Percentiles rank a stretch among this genome's conserved stretches.
Evolutionary conservation across 1,284 basidiomycete genomes (phyloP).

Genomic region (Leccinum holopus): DNA sequence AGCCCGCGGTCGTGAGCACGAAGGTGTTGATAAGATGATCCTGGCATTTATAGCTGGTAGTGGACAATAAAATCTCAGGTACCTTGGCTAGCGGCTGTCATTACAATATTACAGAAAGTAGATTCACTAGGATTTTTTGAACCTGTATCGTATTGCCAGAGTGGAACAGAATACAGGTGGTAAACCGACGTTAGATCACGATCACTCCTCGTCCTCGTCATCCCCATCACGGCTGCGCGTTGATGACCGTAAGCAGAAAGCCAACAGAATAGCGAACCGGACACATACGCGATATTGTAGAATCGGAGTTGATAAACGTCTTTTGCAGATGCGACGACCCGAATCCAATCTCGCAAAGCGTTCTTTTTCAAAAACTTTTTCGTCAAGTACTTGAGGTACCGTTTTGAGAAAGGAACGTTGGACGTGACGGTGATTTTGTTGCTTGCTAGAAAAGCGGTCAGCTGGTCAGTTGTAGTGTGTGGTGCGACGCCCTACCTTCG

Average conservation of each 20-base stretch:
- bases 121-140: neutral
- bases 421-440: slow-evolving; percentile 80
- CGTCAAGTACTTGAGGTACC: slow-evolving; percentile 91
- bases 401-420: slow-evolving; percentile 86
- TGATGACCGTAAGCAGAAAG: slow-evolving; percentile 9
- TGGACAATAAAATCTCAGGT: slow-evolving; percentile 1
- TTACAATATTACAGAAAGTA: neutral
- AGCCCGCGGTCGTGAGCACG: slow-evolving; percentile 5
- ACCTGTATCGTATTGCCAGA: slow-evolving; percentile 9
- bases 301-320: slow-evolving; percentile 89
- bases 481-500: slow-evolving; percentile 54
- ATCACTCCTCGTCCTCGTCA: slow-evolving; percentile 55
- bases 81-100: neutral
- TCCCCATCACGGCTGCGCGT: slow-evolving; percentile 42
- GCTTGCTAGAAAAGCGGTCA: slow-evolving; percentile 45
- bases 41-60: neutral
- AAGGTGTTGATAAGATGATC: slow-evolving; percentile 22
- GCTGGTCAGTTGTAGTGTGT: neutral
- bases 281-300: slow-evolving; percentile 89
- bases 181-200: slow-evolving; percentile 23
- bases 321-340: slow-evolving; percentile 86
- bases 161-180: slow-evolving; percentile 8
- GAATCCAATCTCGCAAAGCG: slow-evolving; percentile 82
- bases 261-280: neutral
- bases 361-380: slow-evolving; percentile 97